Evolutionary conservation across 2,329 filamentous ascomycete species (phyloP).

Genomic region (Phialophora chinensis): DNA sequence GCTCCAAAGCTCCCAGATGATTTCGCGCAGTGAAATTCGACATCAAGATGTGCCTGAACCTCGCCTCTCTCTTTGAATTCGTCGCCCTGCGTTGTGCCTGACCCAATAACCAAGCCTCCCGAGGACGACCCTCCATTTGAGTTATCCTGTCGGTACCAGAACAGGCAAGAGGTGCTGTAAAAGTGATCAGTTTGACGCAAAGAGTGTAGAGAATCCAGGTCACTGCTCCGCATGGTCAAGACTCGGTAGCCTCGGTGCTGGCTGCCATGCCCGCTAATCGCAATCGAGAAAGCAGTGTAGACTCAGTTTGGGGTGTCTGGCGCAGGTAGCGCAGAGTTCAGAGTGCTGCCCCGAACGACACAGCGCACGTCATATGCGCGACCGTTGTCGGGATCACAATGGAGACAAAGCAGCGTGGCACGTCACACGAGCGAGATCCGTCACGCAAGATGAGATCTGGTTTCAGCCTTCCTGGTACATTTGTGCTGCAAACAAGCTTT

Average conservation of each 20-base stretch:
- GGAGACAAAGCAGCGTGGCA: slow-evolving; percentile 4
- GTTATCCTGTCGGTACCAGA: neutral
- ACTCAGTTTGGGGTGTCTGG: neutral
- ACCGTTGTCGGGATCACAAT: neutral
- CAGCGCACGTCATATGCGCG: neutral
- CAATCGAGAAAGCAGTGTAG: neutral
- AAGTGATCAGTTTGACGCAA: neutral
- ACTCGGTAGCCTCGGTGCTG: neutral
- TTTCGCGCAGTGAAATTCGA: neutral
- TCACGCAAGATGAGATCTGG: neutral
- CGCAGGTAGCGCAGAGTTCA: neutral
- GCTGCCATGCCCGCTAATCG: neutral
- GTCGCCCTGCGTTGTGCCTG: slow-evolving; percentile 1
- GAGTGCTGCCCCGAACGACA: neutral
- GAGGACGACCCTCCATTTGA: neutral
- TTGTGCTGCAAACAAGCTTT: neutral
- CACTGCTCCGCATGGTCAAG: neutral
- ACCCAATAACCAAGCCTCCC: neutral
- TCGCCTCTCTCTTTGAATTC: neutral
- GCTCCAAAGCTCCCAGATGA: neutral
- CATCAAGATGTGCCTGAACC: neutral
- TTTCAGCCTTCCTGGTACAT: neutral
- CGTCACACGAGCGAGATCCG: slow-evolving; percentile 12
- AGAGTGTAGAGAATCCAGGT: neutral
- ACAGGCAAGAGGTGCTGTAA: neutral